These are phyloP conservation scores for Babesia ovata DNA, from an alignment of 169 alveolate genomes.

Conservation along the genomic window DNA sequence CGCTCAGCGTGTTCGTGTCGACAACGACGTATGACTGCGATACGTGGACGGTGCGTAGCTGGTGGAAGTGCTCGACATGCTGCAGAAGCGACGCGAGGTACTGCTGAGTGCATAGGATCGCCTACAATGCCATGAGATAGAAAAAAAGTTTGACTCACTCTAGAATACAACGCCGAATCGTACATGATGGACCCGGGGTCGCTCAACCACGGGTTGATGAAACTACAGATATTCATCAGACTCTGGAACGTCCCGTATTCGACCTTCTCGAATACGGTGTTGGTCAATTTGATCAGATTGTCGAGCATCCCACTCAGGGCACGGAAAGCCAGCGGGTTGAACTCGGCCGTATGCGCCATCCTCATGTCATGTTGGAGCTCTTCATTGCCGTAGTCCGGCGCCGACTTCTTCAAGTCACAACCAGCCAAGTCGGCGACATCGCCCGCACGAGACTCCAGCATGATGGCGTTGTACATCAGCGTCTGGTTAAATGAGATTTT, in stretches of 20 bases:
- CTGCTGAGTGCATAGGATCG: slow-evolving; percentile 49
- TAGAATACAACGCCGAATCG: slow-evolving; percentile 73
- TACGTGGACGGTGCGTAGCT: slow-evolving; percentile 69
- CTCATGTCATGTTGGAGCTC: slow-evolving; percentile 44
- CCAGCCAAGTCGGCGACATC: slow-evolving; percentile 2
- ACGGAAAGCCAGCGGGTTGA: slow-evolving; percentile 63
- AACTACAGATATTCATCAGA: slow-evolving; percentile 70
- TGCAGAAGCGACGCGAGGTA: slow-evolving; percentile 66
- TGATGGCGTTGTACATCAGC: slow-evolving; percentile 73
- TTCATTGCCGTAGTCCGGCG: slow-evolving; percentile 7
- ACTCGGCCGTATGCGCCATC: slow-evolving; percentile 47
- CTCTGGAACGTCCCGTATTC: slow-evolving; percentile 69
- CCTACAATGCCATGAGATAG: slow-evolving; percentile 7
- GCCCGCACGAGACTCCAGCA: slow-evolving; percentile 57
- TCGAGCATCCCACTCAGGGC: slow-evolving; percentile 58
- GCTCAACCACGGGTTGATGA: slow-evolving; percentile 73
- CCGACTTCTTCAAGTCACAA: neutral
- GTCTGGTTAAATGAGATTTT: slow-evolving; percentile 74
- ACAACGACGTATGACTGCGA: slow-evolving; percentile 71
- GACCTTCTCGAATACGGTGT: slow-evolving; percentile 53
- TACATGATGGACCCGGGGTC: slow-evolving; percentile 67
- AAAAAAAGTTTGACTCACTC: slow-evolving; percentile 22
- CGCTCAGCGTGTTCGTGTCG: slow-evolving; percentile 67
- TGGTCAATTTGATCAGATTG: slow-evolving; percentile 61
- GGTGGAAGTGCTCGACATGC: slow-evolving; percentile 57